phyloP scores from a whole-genome alignment of 805 yeast genomes.

The Candida multigemmis region DNA sequence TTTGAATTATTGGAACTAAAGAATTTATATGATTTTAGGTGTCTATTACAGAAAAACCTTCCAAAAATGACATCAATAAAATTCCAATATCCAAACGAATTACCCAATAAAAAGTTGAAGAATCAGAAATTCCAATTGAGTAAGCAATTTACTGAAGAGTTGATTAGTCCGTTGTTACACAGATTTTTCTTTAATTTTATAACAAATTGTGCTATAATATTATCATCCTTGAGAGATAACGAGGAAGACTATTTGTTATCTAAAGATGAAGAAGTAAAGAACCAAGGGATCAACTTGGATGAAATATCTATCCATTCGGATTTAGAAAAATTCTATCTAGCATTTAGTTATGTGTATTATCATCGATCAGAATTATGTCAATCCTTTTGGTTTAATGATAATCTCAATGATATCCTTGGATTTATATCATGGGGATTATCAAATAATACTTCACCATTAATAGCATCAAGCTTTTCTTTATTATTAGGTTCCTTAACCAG shows the following conservation, averaged over 20 bases:
- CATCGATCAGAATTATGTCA: slow-evolving; percentile 50
- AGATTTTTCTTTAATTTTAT: slow-evolving; percentile 47
- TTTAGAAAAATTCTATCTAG: slow-evolving; percentile 75
- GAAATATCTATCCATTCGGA: slow-evolving; percentile 69
- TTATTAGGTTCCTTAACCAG: slow-evolving; percentile 68
- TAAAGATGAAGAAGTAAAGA: slow-evolving; percentile 12
- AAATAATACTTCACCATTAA: slow-evolving; percentile 65
- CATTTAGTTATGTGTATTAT: slow-evolving; percentile 61
- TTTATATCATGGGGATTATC: slow-evolving; percentile 84
- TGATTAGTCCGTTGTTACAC: slow-evolving; percentile 36
- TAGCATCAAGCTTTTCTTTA: slow-evolving; percentile 73
- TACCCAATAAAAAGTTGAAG: slow-evolving; percentile 8
- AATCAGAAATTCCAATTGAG: slow-evolving; percentile 8
- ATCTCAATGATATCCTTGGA: slow-evolving; percentile 53
- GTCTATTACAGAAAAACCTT: slow-evolving; percentile 55
- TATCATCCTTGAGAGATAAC: slow-evolving; percentile 59
- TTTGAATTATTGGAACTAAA: slow-evolving; percentile 29
- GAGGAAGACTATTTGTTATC: slow-evolving; percentile 68
- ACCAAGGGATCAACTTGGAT: slow-evolving; percentile 38
- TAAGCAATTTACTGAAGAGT: slow-evolving; percentile 13
- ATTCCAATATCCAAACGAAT: slow-evolving; percentile 35
- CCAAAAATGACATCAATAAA: slow-evolving; percentile 49
- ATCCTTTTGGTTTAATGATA: slow-evolving; percentile 49
- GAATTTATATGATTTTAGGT: slow-evolving; percentile 55
- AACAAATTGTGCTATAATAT: slow-evolving; percentile 53